Base-by-base conservation (phyloP, 164 flowering plant species). In the Kingdonia uniflora region DNA sequence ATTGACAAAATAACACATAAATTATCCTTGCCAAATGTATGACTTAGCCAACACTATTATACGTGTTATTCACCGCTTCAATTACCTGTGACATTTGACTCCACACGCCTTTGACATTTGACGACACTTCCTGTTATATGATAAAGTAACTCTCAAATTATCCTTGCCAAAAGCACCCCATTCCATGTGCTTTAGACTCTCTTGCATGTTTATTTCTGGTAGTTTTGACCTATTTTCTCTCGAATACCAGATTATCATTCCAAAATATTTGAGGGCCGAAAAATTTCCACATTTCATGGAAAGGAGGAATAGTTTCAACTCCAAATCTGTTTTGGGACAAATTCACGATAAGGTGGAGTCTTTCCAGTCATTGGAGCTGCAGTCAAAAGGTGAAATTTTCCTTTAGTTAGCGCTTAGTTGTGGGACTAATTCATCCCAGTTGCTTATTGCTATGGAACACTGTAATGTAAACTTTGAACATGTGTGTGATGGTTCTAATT, bases 221-320 rank as follows among this genome's bases (percentile, higher is more conserved):
- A 8, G 8, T 29, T 3, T 29, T 29, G 8, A 29, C 35, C 8
- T 29, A 8, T 29, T 29, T 29, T 29, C 35, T 29, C 35, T 29
- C 8, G 35, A 29, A 3, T 16, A 57, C 66, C 74, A 87, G 96
- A 67, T 85, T 45, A 59, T 56, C 33, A 59, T 87, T 49, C 92
- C 95, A 0, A 25, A 56, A 1, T 51, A 65, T 1, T 57, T 85
- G 61, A 70, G 38, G 56, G 72, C 80, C 17, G 69, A 65, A n/a
- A 52, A 42, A 47, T 82, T 56, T 48, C 98, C 98, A 1, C 92
- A 87, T 64, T 77, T 58, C 55, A 66, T 87, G 90, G 81, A 44
- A 53, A 73, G 62, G 61, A 33, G 7, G 0, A 58, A 61, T 19
- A 37, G 56, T 13, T 75, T 56, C 44, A 45, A 11, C 14, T 91